A percentile compares a stretch with the other conserved stretches of the same genome.
phyloP scores from a whole-genome alignment of 106 monocot species.

The Dioscorea dumetorum region DNA sequence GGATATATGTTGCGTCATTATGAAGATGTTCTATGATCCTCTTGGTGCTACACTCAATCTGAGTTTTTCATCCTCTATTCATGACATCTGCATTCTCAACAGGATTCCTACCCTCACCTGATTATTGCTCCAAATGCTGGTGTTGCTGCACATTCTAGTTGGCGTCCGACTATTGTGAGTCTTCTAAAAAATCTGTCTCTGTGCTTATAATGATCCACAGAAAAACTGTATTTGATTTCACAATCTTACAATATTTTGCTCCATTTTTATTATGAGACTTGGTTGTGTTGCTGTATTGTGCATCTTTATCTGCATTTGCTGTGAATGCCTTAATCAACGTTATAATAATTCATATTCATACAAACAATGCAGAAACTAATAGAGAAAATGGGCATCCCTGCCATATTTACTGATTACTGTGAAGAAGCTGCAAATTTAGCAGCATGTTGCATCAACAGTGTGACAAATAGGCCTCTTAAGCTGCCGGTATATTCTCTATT shows the following conservation, averaged over 20 bases:
- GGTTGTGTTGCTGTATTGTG: no score
- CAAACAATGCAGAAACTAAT: slow-evolving; percentile 46
- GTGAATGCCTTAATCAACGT: no score
- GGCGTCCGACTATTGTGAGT: slow-evolving; percentile 87
- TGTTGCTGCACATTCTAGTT: slow-evolving; percentile 86
- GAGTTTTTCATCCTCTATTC: slow-evolving; percentile 10
- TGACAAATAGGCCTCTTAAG: slow-evolving; percentile 30
- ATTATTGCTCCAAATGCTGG: slow-evolving; percentile 93
- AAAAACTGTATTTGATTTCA: no score
- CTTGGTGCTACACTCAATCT: no score
- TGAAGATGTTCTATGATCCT: neutral
- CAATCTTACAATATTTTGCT: no score
- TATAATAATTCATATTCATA: no score
- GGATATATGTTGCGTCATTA: neutral
- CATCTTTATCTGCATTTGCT: no score
- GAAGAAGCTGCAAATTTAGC: slow-evolving; percentile 92
- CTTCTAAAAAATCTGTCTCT: neutral
- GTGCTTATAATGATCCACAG: no score
- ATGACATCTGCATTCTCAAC: slow-evolving; percentile 1
- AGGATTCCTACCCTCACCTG: slow-evolving; percentile 71
- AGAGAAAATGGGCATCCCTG: slow-evolving; percentile 53
- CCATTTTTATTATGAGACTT: no score
- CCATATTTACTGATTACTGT: slow-evolving; percentile 86
- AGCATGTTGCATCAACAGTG: slow-evolving; percentile 45
- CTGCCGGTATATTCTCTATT: slow-evolving; percentile 39